These are phyloP conservation scores for Scheffersomyces insectosa DNA, from an alignment of 1,139 yeast species.

Conservation along the genomic window DNA sequence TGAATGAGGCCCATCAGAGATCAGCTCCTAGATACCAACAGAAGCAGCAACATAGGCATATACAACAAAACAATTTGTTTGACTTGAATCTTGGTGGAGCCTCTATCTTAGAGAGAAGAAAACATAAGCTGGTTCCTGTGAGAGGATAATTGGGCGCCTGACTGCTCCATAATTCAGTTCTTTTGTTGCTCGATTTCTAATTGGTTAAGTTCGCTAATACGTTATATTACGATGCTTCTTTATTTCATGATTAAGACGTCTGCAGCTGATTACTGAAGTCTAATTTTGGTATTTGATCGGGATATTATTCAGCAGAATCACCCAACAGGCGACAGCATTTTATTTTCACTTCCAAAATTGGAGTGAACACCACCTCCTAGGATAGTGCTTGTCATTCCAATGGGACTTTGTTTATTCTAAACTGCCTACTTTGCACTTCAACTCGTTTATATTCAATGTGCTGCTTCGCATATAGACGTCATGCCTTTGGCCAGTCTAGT, in stretches of 20 bases:
- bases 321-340: no score
- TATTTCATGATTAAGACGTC: neutral
- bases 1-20: conserved; percentile 13
- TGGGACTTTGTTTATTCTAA: no score
- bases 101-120: conserved; percentile 76
- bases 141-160: conserved; percentile 2
- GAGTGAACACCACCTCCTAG: no score
- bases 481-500: no score
- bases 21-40: conserved; percentile 21
- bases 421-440: no score
- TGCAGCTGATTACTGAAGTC: no score
- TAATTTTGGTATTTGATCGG: no score
- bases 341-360: no score
- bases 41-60: conserved; percentile 11
- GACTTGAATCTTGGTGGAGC: conserved; percentile 79
- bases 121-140: conserved; percentile 31
- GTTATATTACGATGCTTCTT: neutral
- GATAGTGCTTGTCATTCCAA: no score
- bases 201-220: neutral
- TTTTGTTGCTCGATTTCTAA: neutral
- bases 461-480: no score
- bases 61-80: conserved; percentile 40
- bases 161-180: neutral
- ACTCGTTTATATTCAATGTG: no score
- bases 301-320: no score